Percentiles rank a stretch among this genome's conserved stretches.
phyloP scores from a whole-genome alignment of 2,329 filamentous ascomycete genomes.

The Hymenoscyphus repandus region DNA sequence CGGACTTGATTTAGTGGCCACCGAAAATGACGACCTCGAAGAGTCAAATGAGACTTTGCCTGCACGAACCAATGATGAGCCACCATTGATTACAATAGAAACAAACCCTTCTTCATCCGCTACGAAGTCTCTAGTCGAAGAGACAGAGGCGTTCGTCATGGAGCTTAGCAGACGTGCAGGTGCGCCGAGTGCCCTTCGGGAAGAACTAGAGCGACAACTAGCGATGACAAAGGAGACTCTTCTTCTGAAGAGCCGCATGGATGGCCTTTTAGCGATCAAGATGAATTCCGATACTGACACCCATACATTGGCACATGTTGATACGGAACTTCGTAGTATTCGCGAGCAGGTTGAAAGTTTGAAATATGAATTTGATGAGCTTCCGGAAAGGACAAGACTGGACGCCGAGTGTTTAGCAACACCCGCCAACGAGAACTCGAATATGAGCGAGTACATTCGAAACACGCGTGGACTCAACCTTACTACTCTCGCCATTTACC shows the following conservation, averaged over 20 bases:
- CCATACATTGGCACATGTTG: not conserved
- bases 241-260: slow-evolving; percentile 21
- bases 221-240: slow-evolving; percentile 7
- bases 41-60: not conserved
- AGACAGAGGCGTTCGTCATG: too few relatives aligned
- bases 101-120: too few relatives aligned
- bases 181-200: too few relatives aligned
- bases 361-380: slow-evolving; percentile 8
- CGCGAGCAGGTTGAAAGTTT: slow-evolving; percentile 6
- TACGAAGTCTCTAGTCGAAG: too few relatives aligned
- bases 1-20: slow-evolving; percentile 20
- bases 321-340: slow-evolving; percentile 9
- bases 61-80: not conserved
- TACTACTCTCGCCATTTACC: slow-evolving; percentile 48
- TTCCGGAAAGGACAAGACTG: slow-evolving; percentile 9
- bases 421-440: not conserved
- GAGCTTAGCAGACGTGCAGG: too few relatives aligned
- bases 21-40: not conserved
- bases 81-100: not conserved
- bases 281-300: slow-evolving; percentile 5
- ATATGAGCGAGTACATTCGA: slow-evolving; percentile 47
- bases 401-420: slow-evolving; percentile 1
- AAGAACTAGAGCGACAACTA: not conserved
- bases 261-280: slow-evolving; percentile 14
- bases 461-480: slow-evolving; percentile 54